Evolutionary conservation across 2,329 filamentous ascomycete genomes (phyloP), one percentile per base, ranked within the genome.

Genomic region (Neofusicoccum laricinum): DNA sequence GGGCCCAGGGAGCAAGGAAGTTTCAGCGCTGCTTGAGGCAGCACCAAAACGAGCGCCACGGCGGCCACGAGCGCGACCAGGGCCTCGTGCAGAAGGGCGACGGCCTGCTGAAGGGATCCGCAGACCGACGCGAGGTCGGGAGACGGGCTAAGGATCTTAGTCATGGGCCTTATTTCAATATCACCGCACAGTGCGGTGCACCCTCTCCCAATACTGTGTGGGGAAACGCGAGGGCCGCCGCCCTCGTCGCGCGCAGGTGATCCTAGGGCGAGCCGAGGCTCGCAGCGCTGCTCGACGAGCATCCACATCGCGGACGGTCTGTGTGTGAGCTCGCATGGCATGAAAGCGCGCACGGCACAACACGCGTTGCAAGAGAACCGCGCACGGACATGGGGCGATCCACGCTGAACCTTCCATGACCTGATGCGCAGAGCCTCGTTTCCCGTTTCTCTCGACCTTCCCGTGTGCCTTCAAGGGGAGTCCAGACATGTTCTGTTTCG

Each of bases 121-220:
- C 61, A 63, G 12, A 30, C 25, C n/a, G 61, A 63, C 30, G 48
- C 48, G 43, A 40, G 15, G 30, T 50, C 51, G 43, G 50, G 50
- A 40, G 51, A 64, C 50, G 19, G 61, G 50, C 61, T 64, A 64
- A 48, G 43, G 49, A 53, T 48, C 41, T 64, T 64, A 64, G 62
- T 64, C 62, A 64, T 64, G 62, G 51, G 62, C 62, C 51, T 64
- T 64, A 64, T 55, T 64, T 64, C 62, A 43, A 64, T 64, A 58
- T 58, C 62, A 49, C 30, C 40, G 55, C 55, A 59, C 41, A 32
- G 55, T 36, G 36, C 36, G 2, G 32, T 32, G 40, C 38, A 25
- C 61, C 55, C 57, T 14, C 59, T 50, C 48, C 43, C 59, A 62
- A 51, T 62, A 51, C 45, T 63, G 61, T 53, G 61, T 63, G 48